These are phyloP conservation scores for Noccaea bulbosa DNA, from an alignment of 345 rosid genomes.

Conservation along the genomic window DNA sequence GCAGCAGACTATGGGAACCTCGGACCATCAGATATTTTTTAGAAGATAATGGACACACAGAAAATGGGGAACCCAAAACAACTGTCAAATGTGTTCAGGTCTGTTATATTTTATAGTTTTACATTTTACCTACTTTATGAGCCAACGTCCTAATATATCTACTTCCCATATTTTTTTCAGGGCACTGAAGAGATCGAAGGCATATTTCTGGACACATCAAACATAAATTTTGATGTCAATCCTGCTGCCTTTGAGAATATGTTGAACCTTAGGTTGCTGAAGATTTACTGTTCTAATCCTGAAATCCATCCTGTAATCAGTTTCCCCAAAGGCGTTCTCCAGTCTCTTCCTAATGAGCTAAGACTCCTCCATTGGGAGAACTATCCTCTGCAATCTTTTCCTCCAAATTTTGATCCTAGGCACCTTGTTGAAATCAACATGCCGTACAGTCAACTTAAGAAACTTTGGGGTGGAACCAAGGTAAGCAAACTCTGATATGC, in stretches of 20 bases:
- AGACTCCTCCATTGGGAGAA: constrained; percentile 41
- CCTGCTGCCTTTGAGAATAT: constrained; percentile 15
- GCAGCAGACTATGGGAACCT: constrained; percentile 34
- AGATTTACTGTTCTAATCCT: not conserved
- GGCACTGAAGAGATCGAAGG: constrained; percentile 36
- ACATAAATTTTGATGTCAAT: not conserved
- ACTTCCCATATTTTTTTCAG: constrained; percentile 1
- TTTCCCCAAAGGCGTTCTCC: not conserved
- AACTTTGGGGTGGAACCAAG: constrained; percentile 36
- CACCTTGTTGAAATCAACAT: constrained; percentile 34
- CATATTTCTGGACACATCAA: constrained; percentile 17
- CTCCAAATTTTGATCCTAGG: not conserved
- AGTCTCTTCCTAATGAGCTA: constrained; percentile 24
- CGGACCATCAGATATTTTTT: constrained; percentile 23
- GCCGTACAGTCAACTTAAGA: constrained; percentile 9
- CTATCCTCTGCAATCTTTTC: constrained; percentile 25
- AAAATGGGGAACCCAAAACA: not conserved
- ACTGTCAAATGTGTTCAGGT: not conserved
- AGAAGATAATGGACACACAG: constrained; percentile 6
- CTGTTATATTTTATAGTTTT: not conserved
- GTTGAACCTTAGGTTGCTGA: constrained; percentile 28
- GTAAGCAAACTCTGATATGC: constrained; percentile 10
- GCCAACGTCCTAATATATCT: not conserved
- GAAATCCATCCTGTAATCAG: not conserved
- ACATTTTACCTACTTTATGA: not conserved